Percentiles rank a stretch among this genome's conserved stretches.
Conservation (phyloP, 768 basidiomycete species). For the Porpolomopsis calyptriformis region DNA sequence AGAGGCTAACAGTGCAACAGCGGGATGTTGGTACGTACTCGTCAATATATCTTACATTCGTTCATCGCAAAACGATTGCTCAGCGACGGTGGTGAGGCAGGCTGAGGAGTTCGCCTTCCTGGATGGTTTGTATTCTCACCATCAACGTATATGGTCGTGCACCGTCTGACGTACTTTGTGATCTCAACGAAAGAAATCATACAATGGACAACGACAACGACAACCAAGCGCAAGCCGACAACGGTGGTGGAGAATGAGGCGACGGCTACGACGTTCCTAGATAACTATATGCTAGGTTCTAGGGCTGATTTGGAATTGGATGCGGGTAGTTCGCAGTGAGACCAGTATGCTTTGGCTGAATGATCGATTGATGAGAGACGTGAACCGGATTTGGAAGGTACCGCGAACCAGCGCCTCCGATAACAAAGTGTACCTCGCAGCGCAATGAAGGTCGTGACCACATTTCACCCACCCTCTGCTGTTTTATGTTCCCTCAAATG, state of each 20-base stretch:
- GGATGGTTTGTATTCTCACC: slow-evolving; percentile 49
- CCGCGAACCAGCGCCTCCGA: no score
- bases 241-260: slow-evolving; percentile 13
- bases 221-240: slow-evolving; percentile 35
- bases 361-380: no score
- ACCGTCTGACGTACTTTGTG: no score
- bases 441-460: slow-evolving; percentile 52
- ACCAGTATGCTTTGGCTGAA: no score
- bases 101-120: slow-evolving; percentile 72
- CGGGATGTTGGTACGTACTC: slow-evolving; percentile 60
- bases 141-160: no score
- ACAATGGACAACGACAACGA: slow-evolving; percentile 36
- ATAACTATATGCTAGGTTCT: slow-evolving; percentile 34
- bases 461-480: slow-evolving; percentile 69
- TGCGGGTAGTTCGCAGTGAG: neutral
- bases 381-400: no score
- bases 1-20: slow-evolving; percentile 64
- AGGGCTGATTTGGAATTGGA: slow-evolving; percentile 8
- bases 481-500: slow-evolving; percentile 63
- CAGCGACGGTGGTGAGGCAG: slow-evolving; percentile 52
- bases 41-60: neutral
- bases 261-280: slow-evolving; percentile 32
- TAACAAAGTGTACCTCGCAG: neutral
- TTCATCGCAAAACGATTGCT: slow-evolving; percentile 1
- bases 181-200: slow-evolving; percentile 39